These are phyloP conservation scores for Neopestalotiopsis rosae DNA, from an alignment of 2,329 filamentous ascomycete genomes.

Conservation along the genomic window DNA sequence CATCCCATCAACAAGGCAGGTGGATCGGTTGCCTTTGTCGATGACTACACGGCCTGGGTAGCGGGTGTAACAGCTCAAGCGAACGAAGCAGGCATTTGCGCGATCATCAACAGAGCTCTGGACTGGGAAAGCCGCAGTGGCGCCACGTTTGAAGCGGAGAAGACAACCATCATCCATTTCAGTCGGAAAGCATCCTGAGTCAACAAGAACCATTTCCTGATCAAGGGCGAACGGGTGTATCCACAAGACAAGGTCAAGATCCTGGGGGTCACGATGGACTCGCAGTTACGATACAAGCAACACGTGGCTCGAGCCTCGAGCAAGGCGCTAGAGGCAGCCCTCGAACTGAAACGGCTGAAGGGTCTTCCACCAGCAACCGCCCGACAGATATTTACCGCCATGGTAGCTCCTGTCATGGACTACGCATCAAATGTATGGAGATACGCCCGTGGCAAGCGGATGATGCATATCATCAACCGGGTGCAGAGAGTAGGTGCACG, in stretches of 20 bases:
- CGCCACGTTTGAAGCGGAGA: conserved; percentile 31
- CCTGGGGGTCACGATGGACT: conserved; percentile 20
- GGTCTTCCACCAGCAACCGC: conserved; percentile 22
- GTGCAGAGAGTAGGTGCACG: conserved; percentile 25
- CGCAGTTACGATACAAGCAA: conserved; percentile 21
- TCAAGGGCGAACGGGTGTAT: conserved; percentile 22
- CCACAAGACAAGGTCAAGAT: conserved; percentile 17
- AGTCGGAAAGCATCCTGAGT: background rate
- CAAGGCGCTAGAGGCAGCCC: conserved; percentile 22
- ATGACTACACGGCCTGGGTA: background rate
- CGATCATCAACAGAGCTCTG: conserved; percentile 28
- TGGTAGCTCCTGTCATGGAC: conserved; percentile 25
- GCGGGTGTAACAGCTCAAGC: background rate
- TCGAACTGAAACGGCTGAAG: conserved; percentile 26
- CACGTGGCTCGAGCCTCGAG: conserved; percentile 18
- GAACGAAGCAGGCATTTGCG: conserved; percentile 27
- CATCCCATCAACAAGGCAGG: conserved; percentile 30
- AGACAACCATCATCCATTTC: conserved; percentile 32
- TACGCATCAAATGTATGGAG: conserved; percentile 27
- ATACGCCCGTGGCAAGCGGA: conserved; percentile 3
- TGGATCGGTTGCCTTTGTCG: conserved; percentile 29
- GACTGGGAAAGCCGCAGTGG: conserved; percentile 30
- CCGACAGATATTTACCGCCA: conserved; percentile 25
- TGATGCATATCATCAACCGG: conserved; percentile 17
- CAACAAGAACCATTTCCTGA: conserved; percentile 23